Evolutionary conservation across 768 basidiomycete species (phyloP).

Genomic region (Leccinum sublutescens): DNA sequence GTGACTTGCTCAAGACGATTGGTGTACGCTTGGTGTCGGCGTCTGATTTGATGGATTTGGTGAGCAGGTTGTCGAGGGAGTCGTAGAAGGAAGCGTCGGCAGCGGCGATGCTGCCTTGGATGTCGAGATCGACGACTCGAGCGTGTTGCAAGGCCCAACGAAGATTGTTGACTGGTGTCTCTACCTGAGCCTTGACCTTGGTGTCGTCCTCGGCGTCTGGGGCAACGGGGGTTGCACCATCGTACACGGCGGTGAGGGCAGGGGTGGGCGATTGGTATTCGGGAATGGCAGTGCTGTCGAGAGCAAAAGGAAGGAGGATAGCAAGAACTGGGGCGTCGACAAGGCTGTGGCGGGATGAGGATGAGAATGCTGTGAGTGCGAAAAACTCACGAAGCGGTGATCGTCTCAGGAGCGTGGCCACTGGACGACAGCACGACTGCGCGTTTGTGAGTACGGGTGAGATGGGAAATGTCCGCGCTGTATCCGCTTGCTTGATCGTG

Average conservation of each 20-base stretch:
- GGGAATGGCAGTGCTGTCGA: constrained; percentile 47
- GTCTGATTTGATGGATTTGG: constrained; percentile 48
- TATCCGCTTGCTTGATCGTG: constrained; percentile 19
- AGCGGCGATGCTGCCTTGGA: constrained; percentile 50
- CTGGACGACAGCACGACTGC: constrained; percentile 60
- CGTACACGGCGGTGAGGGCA: constrained; percentile 57
- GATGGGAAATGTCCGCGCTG: constrained; percentile 44
- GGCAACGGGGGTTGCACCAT: constrained; percentile 40
- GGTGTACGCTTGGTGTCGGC: constrained; percentile 41
- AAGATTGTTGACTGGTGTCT: constrained; percentile 51
- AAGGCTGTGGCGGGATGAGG: constrained; percentile 11
- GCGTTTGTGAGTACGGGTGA: constrained; percentile 44
- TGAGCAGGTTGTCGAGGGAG: constrained; percentile 66
- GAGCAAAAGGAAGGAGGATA: constrained; percentile 57
- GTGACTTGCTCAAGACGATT: constrained; percentile 60
- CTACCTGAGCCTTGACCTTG: constrained; percentile 24
- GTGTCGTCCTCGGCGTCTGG: constrained; percentile 19
- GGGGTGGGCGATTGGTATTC: constrained; percentile 29
- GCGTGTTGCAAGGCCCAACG: constrained; percentile 64
- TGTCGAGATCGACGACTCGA: constrained; percentile 68
- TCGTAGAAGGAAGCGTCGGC: constrained; percentile 55
- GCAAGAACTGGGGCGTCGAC: constrained; percentile 47
- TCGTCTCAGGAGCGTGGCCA: constrained; percentile 34
- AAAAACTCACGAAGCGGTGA: constrained; percentile 42
- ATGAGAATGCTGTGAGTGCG: neutral